Conservation (phyloP, 495 filamentous ascomycete species). For the Polyplosphaeria fusca region DNA sequence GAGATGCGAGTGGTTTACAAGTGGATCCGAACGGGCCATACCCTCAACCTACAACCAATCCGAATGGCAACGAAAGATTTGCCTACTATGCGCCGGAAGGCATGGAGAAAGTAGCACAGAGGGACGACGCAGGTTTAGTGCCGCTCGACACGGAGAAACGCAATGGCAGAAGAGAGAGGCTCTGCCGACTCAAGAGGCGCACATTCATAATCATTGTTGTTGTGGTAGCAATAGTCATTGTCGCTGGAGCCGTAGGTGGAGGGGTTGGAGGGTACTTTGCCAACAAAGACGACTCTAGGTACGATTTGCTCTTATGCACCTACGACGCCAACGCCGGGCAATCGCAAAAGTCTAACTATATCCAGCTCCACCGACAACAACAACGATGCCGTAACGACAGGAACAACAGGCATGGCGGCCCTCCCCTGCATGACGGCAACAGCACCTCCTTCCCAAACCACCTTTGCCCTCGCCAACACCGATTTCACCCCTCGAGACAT, state of each 20-base stretch:
- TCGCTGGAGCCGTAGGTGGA: constrained; percentile 1
- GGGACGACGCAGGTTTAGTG: constrained; percentile 4
- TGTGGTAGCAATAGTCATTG: neutral
- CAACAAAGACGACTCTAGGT: neutral
- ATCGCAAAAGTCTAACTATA: too few relatives aligned
- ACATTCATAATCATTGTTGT: constrained; percentile 2
- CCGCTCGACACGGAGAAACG: neutral
- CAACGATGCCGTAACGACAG: neutral
- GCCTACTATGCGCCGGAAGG: too few relatives aligned
- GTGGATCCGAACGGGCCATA: too few relatives aligned
- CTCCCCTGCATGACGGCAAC: constrained; percentile 7
- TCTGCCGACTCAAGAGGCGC: neutral
- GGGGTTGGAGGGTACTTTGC: constrained; percentile 11
- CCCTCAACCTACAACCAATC: too few relatives aligned
- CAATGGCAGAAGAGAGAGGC: neutral
- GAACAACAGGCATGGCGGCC: constrained; percentile 7
- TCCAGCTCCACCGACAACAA: too few relatives aligned
- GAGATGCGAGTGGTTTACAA: too few relatives aligned
- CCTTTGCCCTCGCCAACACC: neutral
- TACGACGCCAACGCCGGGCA: too few relatives aligned
- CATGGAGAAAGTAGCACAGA: neutral
- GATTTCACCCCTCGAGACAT: neutral
- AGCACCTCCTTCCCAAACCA: neutral
- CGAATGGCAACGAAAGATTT: too few relatives aligned
- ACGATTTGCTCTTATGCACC: neutral